A percentile compares a stretch with the other conserved stretches of the same genome.
These are phyloP conservation scores for Colletotrichum sp. DNA, from an alignment of 2,329 filamentous ascomycete species.

Conservation along the genomic window DNA sequence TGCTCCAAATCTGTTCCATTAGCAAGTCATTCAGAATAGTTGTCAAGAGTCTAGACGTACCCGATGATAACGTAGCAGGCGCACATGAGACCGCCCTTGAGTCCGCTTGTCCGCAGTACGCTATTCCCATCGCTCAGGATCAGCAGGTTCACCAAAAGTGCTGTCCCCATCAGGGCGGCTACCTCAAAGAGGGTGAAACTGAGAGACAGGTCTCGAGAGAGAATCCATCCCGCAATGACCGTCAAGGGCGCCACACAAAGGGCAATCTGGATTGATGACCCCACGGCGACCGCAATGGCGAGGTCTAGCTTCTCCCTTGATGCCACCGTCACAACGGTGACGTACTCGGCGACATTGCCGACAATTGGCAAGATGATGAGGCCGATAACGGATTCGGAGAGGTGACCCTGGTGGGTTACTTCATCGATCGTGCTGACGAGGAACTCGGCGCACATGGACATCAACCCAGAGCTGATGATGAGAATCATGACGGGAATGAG, in stretches of 20 bases:
- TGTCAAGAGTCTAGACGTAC: conserved; percentile 22
- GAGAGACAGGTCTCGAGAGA: conserved; percentile 63
- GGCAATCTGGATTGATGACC: conserved; percentile 66
- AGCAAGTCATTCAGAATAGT: background rate
- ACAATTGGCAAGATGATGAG: conserved; percentile 67
- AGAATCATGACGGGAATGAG: conserved; percentile 54
- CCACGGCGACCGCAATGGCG: conserved; percentile 65
- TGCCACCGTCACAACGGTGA: conserved; percentile 65
- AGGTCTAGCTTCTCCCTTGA: conserved; percentile 66
- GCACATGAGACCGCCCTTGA: conserved; percentile 62
- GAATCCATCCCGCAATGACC: conserved; percentile 63
- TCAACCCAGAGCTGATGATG: conserved; percentile 57
- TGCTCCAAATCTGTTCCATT: background rate
- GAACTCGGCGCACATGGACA: conserved; percentile 66
- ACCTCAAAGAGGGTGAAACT: conserved; percentile 81
- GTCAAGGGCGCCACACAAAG: conserved; percentile 66
- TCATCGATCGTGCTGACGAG: conserved; percentile 64
- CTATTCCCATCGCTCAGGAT: conserved; percentile 75
- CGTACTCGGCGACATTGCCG: conserved; percentile 67
- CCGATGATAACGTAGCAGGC: conserved; percentile 59
- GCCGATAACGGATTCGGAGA: conserved; percentile 65
- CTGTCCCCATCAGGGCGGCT: conserved; percentile 72
- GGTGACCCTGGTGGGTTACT: conserved; percentile 50
- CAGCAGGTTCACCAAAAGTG: conserved; percentile 77
- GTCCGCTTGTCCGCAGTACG: conserved; percentile 55